Evolutionary conservation across 2,329 filamentous ascomycete genomes (phyloP).

Genomic region (Aspergillus quadricinctus): DNA sequence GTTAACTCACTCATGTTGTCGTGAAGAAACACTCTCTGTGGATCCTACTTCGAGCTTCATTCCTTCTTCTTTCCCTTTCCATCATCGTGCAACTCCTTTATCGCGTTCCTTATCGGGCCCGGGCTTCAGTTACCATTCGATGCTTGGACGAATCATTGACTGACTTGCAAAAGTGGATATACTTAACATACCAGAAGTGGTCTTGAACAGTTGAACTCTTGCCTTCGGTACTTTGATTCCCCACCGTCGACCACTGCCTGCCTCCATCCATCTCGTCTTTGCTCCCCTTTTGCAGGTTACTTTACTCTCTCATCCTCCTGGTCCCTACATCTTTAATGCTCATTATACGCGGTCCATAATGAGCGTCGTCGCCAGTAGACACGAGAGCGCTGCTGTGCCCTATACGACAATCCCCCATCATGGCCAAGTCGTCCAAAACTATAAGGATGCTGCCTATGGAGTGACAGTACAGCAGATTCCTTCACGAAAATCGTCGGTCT

Average conservation of each 20-base stretch:
- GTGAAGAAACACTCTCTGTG: slow-evolving; percentile 11
- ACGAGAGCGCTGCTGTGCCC: slow-evolving; percentile 30
- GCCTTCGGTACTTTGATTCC: background rate
- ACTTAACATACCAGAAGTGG: background rate
- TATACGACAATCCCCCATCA: slow-evolving; percentile 25
- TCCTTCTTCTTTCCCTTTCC: background rate
- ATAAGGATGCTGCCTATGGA: slow-evolving; percentile 25
- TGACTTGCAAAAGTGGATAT: background rate
- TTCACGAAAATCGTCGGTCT: slow-evolving; percentile 31
- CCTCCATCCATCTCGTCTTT: background rate
- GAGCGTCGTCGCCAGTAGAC: slow-evolving; percentile 39
- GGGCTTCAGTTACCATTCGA: background rate
- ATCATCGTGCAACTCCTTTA: background rate
- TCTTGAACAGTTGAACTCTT: background rate
- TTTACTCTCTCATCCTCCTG: slow-evolving; percentile 2
- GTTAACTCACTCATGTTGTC: background rate
- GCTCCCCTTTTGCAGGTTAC: slow-evolving; percentile 4
- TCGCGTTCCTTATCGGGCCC: background rate
- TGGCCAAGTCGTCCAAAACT: slow-evolving; percentile 20
- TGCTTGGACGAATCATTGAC: background rate
- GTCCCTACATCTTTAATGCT: slow-evolving; percentile 8
- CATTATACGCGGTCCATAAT: slow-evolving; percentile 25
- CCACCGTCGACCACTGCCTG: background rate
- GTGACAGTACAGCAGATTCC: slow-evolving; percentile 28
- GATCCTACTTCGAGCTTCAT: slow-evolving; percentile 6